A percentile compares a stretch with the other conserved stretches of the same genome.
Evolutionary conservation across 148 eudicot genomes (phyloP).

Genomic region (Vaccinium vitisidaea): DNA sequence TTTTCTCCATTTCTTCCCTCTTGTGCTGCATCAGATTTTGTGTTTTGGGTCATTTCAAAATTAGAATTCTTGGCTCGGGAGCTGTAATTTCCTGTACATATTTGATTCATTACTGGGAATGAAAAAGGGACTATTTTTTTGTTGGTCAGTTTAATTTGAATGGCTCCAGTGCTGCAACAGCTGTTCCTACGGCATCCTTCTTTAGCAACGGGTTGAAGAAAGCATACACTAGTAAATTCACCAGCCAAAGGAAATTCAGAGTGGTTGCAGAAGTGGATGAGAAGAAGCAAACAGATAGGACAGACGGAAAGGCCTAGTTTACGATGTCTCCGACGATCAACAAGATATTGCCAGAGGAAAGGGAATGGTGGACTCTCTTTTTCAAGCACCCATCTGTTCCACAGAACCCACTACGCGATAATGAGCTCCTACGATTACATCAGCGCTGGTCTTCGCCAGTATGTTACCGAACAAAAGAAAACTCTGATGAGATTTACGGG

Average conservation of each 20-base stretch:
- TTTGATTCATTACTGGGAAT: background rate
- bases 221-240: constrained; percentile 8
- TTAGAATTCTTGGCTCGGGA: background rate
- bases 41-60: background rate
- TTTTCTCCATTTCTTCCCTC: background rate
- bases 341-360: constrained; percentile 50
- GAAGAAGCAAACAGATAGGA: constrained; percentile 37
- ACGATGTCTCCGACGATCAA: constrained; percentile 39
- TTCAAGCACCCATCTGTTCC: constrained; percentile 32
- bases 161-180: constrained; percentile 10
- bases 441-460: constrained; percentile 42
- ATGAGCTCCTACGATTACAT: constrained; percentile 41
- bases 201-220: constrained; percentile 23
- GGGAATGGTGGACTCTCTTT: constrained; percentile 50
- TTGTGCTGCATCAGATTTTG: background rate
- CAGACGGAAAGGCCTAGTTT: constrained; percentile 39
- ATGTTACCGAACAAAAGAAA: background rate
- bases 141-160: constrained; percentile 28
- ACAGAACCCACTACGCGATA: constrained; percentile 38
- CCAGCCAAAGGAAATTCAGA: constrained; percentile 18
- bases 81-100: background rate
- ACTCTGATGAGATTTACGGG: background rate
- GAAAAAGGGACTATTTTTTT: background rate
- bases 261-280: constrained; percentile 32
- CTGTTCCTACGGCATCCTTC: constrained; percentile 26